Evolutionary conservation across 768 basidiomycete genomes (phyloP).

Genomic region (Termitomyces eurrhizus): DNA sequence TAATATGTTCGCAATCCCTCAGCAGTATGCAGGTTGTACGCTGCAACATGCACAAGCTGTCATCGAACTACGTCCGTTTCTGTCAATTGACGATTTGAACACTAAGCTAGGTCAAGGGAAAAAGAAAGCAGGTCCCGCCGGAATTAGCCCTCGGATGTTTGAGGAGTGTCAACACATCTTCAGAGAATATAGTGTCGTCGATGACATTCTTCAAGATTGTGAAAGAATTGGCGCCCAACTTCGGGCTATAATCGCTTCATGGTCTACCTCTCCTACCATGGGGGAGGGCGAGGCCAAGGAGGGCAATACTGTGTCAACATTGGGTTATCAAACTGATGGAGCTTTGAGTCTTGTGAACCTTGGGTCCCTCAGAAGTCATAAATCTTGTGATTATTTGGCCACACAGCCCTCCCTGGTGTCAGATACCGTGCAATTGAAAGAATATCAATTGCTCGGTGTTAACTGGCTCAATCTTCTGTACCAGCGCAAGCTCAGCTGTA

Average conservation of each 20-base stretch:
- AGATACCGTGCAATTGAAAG: constrained; percentile 77
- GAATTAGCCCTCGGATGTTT: constrained; percentile 86
- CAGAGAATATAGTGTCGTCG: constrained; percentile 81
- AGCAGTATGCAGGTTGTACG: constrained; percentile 57
- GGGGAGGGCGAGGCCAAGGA: constrained; percentile 38
- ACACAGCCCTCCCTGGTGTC: constrained; percentile 69
- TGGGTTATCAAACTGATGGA: constrained; percentile 52
- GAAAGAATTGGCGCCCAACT: constrained; percentile 81
- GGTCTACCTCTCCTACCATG: constrained; percentile 45
- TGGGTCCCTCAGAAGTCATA: constrained; percentile 34
- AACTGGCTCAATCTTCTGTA: constrained; percentile 95
- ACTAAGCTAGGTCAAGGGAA: constrained; percentile 78
- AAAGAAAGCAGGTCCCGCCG: constrained; percentile 78
- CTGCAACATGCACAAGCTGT: constrained; percentile 78
- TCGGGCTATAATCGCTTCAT: constrained; percentile 70
- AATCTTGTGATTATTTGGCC: constrained; percentile 62
- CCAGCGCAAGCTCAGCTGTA: constrained; percentile 78
- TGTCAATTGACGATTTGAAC: constrained; percentile 69
- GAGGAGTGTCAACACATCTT: constrained; percentile 88
- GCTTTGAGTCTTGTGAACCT: constrained; percentile 54
- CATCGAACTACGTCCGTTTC: constrained; percentile 75
- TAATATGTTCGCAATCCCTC: background rate
- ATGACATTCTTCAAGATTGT: constrained; percentile 84
- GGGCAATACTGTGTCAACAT: constrained; percentile 19
- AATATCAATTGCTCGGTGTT: constrained; percentile 95